Evolutionary conservation across 495 filamentous ascomycete species (phyloP).

Genomic region (Melanomma pulvis-pyrius): DNA sequence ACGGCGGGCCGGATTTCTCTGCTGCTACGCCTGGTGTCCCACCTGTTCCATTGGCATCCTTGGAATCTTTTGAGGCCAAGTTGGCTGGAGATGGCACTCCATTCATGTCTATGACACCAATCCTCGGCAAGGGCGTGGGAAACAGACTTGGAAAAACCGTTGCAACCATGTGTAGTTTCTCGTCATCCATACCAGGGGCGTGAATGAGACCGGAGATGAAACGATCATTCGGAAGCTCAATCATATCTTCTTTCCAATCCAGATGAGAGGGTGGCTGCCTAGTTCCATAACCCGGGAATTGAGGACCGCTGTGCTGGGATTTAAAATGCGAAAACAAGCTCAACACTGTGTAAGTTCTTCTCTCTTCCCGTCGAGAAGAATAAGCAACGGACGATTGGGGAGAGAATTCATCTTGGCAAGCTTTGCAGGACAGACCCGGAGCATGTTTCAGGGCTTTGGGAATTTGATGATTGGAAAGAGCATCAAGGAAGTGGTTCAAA

Average conservation of each 20-base stretch:
- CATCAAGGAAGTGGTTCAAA: conserved; percentile 66
- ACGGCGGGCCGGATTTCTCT: conserved; percentile 33
- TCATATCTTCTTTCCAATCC: conserved; percentile 73
- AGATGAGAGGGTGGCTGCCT: conserved; percentile 38
- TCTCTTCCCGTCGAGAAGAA: conserved; percentile 40
- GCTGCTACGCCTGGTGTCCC: conserved; percentile 21
- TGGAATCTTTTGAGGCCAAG: conserved; percentile 36
- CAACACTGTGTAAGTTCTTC: conserved; percentile 61
- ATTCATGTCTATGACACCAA: conserved; percentile 41
- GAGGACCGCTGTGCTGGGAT: conserved; percentile 54
- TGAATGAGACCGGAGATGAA: conserved; percentile 53
- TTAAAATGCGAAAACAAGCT: conserved; percentile 72
- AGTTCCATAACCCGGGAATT: conserved; percentile 36
- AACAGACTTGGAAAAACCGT: conserved; percentile 58
- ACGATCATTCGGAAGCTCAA: conserved; percentile 61
- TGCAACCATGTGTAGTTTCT: conserved; percentile 58
- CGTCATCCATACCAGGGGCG: conserved; percentile 58
- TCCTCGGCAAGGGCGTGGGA: conserved; percentile 40
- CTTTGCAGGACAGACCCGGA: conserved; percentile 66
- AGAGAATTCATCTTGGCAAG: conserved; percentile 47
- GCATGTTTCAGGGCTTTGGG: conserved; percentile 70
- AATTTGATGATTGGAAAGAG: conserved; percentile 63
- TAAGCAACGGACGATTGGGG: conserved; percentile 20
- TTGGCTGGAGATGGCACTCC: conserved; percentile 34
- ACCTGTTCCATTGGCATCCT: not conserved